Evolutionary conservation across 2,329 filamentous ascomycete genomes (phyloP).

Genomic region (Aspergillus ibericus): DNA sequence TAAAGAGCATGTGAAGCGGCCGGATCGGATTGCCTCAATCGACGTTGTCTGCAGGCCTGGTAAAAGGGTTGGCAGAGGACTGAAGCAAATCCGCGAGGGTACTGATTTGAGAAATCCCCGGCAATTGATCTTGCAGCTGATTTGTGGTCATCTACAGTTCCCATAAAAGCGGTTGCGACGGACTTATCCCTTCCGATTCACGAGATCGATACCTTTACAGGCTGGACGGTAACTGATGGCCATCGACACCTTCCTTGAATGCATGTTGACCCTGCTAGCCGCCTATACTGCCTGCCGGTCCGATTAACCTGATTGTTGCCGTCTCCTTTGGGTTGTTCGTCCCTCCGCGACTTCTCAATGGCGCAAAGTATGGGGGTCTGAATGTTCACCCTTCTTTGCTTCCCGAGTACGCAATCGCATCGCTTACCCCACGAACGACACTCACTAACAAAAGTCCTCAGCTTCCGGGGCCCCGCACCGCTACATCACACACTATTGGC

Average conservation of each 20-base stretch:
- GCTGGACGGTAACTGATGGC: constrained; percentile 65
- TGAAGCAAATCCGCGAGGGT: constrained; percentile 69
- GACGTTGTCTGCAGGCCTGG: constrained; percentile 81
- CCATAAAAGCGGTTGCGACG: constrained; percentile 66
- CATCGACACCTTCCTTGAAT: neutral
- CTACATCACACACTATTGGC: constrained; percentile 79
- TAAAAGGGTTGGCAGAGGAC: constrained; percentile 73
- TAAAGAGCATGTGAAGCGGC: constrained; percentile 55
- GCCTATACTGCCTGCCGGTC: constrained; percentile 46
- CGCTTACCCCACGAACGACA: neutral
- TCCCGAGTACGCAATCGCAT: constrained; percentile 62
- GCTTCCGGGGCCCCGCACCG: constrained; percentile 81
- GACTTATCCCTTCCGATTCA: constrained; percentile 67
- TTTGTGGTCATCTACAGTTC: constrained; percentile 55
- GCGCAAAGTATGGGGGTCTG: constrained; percentile 77
- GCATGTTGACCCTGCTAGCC: constrained; percentile 46
- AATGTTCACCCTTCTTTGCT: constrained; percentile 93
- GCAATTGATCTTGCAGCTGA: constrained; percentile 4
- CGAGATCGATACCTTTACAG: constrained; percentile 76
- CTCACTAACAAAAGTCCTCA: constrained; percentile 31
- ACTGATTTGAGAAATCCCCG: constrained; percentile 19
- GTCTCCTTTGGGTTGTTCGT: constrained; percentile 95
- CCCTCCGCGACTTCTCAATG: constrained; percentile 69
- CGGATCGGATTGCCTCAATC: constrained; percentile 67
- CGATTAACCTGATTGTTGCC: constrained; percentile 77